Base-by-base conservation (phyloP, 306 rosid species). In the Vigna angularis region DNA sequence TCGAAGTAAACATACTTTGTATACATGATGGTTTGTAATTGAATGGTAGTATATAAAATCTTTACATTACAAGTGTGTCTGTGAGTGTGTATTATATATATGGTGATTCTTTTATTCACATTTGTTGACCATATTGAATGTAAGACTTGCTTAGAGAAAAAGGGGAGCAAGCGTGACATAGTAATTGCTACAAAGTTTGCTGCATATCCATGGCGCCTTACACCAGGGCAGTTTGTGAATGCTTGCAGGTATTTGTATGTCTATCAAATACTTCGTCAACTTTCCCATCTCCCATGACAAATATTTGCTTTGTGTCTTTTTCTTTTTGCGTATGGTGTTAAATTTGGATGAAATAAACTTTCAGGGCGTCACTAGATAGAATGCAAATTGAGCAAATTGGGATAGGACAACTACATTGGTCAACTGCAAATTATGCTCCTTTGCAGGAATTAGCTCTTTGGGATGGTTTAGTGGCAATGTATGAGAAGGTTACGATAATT, bases 381-480 rank as follows among this genome's bases (percentile, higher is more conserved):
- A 85, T 93, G 91, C 91, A 90, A 89, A 86, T 95, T 62, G 94
- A 93, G 28, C 89, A 91, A 88, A 87, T 90, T 66, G 99, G 98
- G 83, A 91, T 93, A 76, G 99, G 94, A 26, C 99, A 95, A 77
- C 80, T 95, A 24, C 99, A 95, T 69, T 93, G 99, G 99, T 93
- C 98, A 18, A 95, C 98, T 66, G 96, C 98, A 71, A 93, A 93
- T 70, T 93, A 95, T 80, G 93, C 93, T 78, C 97, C 98, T 68
- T 81, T 90, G n/a, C 98, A 91, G 85, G 98, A 95, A 84, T 73
- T 22, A 72, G 97, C 94, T 74, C 97, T 95, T 62, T 95, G 98
- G 98, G 94, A 93, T 87, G 98, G 97, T 77, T 84, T 92, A 77
- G 98, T 91, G 86, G 98, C 97, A 88, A 95, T 92, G 96, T 91